A percentile compares a stretch with the other conserved stretches of the same genome.
Conservation (phyloP, 2,329 filamentous ascomycete genomes). For the Leptographium radiaticola region DNA sequence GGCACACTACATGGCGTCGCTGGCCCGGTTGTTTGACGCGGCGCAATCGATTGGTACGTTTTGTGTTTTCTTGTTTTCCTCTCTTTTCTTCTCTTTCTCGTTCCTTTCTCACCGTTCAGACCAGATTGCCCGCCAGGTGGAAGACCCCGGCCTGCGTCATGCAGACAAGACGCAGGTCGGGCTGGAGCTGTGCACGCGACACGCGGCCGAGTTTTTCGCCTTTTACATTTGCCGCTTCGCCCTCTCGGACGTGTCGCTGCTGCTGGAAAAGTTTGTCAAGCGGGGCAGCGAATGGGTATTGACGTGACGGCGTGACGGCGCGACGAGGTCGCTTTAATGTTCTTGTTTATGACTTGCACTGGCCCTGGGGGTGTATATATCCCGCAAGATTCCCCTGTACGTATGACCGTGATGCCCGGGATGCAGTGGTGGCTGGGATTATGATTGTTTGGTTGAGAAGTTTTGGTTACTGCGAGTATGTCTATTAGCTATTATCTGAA, state of each 20-base stretch:
- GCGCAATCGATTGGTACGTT: conserved; percentile 79
- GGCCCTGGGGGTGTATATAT: not conserved
- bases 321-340: not conserved
- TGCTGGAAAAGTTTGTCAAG: conserved; percentile 96
- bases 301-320: conserved; percentile 11
- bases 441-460: not conserved
- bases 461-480: too few species aligned
- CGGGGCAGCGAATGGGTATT: conserved; percentile 88
- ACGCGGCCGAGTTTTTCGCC: conserved; percentile 93
- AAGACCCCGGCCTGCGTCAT: conserved; percentile 83
- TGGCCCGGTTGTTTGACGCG: conserved; percentile 85
- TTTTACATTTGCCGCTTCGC: conserved; percentile 95
- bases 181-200: conserved; percentile 80
- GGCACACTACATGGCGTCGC: conserved; percentile 77
- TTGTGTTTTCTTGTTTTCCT: not conserved
- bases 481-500: too few species aligned
- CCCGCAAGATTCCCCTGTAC: conserved; percentile 2
- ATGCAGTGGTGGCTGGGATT: not conserved
- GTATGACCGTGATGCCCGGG: not conserved
- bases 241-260: conserved; percentile 66
- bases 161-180: conserved; percentile 92
- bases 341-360: not conserved
- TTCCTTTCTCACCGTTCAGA: conserved; percentile 35
- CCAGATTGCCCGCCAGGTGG: conserved; percentile 90
- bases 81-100: not conserved